A percentile compares a stretch with the other conserved stretches of the same genome.
phyloP scores from a whole-genome alignment of 164 flowering plant genomes.

The Vitis riparia region DNA sequence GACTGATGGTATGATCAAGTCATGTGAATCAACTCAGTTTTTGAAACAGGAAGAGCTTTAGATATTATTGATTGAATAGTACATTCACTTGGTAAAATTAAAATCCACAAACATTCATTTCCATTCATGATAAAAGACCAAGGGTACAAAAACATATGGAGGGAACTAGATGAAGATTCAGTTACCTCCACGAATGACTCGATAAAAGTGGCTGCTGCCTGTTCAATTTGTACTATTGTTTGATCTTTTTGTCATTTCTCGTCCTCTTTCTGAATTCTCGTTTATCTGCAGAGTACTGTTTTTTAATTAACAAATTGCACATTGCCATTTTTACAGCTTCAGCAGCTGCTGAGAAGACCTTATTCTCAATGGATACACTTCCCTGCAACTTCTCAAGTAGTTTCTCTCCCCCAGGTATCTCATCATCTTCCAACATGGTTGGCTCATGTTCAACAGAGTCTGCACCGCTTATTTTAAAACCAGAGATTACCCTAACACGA shows the following conservation, averaged over 20 bases:
- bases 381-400: constrained; percentile 79
- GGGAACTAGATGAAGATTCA: background rate
- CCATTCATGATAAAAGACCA: background rate
- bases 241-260: constrained; percentile 72
- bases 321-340: constrained; percentile 79
- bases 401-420: constrained; percentile 65
- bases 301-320: constrained; percentile 72
- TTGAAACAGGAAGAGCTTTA: too few species aligned
- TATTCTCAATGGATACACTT: constrained; percentile 42
- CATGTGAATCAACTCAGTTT: too few species aligned
- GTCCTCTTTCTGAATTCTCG: constrained; percentile 76
- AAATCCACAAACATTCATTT: background rate
- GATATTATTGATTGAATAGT: background rate
- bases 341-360: constrained; percentile 58
- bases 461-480: constrained; percentile 21
- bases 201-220: background rate
- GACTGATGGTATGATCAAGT: too few species aligned
- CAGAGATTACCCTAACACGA: constrained; percentile 59
- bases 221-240: constrained; percentile 17
- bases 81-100: background rate
- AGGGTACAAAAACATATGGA: background rate
- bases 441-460: constrained; percentile 26
- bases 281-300: constrained; percentile 64
- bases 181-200: background rate
- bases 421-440: constrained; percentile 46